A percentile compares a stretch with the other conserved stretches of the same genome.
phyloP scores from a whole-genome alignment of 2,329 filamentous ascomycete species.

The Ceratocystis huliohia region DNA sequence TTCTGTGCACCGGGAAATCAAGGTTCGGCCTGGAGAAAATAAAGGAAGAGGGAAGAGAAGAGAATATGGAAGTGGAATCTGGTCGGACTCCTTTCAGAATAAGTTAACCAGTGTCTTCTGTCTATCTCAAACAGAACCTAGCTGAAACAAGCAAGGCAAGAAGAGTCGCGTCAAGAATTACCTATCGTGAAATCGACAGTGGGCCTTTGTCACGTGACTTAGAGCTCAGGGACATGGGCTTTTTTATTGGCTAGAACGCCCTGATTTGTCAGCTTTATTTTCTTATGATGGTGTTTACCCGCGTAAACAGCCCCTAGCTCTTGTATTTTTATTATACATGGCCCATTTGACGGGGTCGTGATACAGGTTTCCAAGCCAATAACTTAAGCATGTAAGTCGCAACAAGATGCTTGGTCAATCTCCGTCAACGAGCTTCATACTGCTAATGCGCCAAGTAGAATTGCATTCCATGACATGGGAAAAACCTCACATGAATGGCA shows the following conservation, averaged over 20 bases:
- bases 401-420: constrained; percentile 3
- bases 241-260: constrained; percentile 14
- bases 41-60: not conserved
- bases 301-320: constrained; percentile 7
- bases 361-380: constrained; percentile 14
- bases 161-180: constrained; percentile 18
- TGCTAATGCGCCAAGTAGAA: constrained; percentile 19
- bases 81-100: not conserved
- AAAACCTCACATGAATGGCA: not conserved
- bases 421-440: not conserved
- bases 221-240: not conserved
- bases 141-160: constrained; percentile 10
- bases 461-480: not conserved
- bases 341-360: constrained; percentile 12
- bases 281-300: constrained; percentile 11
- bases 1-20: not conserved
- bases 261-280: not conserved
- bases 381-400: not conserved
- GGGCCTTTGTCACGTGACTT: constrained; percentile 12
- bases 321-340: constrained; percentile 6
- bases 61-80: not conserved
- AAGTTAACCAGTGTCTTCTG: not conserved
- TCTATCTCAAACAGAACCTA: not conserved
- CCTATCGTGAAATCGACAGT: constrained; percentile 15
- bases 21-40: not conserved